phyloP scores from a whole-genome alignment of 2,329 filamentous ascomycete species.

The Pleomassaria siparia region DNA sequence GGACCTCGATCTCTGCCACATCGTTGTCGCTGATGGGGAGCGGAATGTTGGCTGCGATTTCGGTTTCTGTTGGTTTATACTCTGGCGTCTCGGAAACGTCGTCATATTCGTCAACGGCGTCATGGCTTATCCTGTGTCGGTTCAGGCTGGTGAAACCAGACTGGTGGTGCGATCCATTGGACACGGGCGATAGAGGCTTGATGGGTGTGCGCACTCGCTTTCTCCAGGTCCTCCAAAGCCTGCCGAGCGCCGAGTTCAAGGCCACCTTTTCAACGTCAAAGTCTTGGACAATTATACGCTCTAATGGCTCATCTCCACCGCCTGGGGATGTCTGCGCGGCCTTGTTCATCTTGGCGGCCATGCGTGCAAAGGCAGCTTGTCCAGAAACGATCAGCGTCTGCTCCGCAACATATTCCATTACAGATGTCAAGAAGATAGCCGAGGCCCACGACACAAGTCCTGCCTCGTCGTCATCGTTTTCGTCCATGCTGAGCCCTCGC shows the following conservation, averaged over 20 bases:
- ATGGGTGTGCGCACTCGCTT: slow-evolving; percentile 66
- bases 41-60: slow-evolving; percentile 63
- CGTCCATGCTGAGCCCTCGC: slow-evolving; percentile 59
- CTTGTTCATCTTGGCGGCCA: slow-evolving; percentile 45
- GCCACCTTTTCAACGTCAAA: slow-evolving; percentile 91
- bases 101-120: slow-evolving; percentile 27
- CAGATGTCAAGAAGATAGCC: slow-evolving; percentile 93
- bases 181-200: slow-evolving; percentile 22
- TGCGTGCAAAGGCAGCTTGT: slow-evolving; percentile 75
- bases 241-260: slow-evolving; percentile 81
- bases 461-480: slow-evolving; percentile 38
- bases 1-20: slow-evolving; percentile 77
- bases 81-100: slow-evolving; percentile 40
- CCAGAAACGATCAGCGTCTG: slow-evolving; percentile 85
- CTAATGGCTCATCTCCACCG: slow-evolving; percentile 60
- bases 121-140: slow-evolving; percentile 31
- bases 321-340: slow-evolving; percentile 24
- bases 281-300: slow-evolving; percentile 82
- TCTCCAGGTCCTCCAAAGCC: slow-evolving; percentile 94
- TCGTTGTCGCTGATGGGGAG: slow-evolving; percentile 69
- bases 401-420: slow-evolving; percentile 92
- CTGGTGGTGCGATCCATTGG: slow-evolving; percentile 25
- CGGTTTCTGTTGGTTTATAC: slow-evolving; percentile 47
- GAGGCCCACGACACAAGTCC: slow-evolving; percentile 78
- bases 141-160: slow-evolving; percentile 35